Percentiles rank a stretch among this genome's conserved stretches.
Evolutionary conservation across 2,329 filamentous ascomycete genomes (phyloP).

Genomic region (Nemania diffusa): DNA sequence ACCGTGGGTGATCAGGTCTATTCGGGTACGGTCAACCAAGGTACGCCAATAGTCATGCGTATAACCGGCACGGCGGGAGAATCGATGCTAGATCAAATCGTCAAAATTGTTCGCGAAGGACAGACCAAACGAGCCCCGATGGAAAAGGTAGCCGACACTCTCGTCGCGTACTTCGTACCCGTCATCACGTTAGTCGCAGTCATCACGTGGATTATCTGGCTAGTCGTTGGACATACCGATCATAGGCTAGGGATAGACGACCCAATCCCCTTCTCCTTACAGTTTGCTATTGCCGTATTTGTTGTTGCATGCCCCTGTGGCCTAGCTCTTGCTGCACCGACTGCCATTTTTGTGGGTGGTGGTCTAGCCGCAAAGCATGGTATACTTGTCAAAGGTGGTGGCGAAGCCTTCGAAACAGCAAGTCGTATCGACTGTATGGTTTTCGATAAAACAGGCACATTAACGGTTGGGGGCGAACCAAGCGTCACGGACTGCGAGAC

Average conservation of each 20-base stretch:
- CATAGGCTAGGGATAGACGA: constrained; percentile 57
- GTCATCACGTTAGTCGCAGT: constrained; percentile 76
- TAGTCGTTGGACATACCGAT: constrained; percentile 69
- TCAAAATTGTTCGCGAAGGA: constrained; percentile 79
- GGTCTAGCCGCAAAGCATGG: constrained; percentile 82
- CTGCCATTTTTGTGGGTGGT: constrained; percentile 84
- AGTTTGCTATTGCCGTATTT: constrained; percentile 87
- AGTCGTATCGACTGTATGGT: constrained; percentile 81
- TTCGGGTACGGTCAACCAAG: constrained; percentile 80
- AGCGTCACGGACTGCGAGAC: constrained; percentile 68
- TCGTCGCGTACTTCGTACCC: constrained; percentile 83
- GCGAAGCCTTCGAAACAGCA: constrained; percentile 86
- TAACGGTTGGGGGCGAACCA: constrained; percentile 79
- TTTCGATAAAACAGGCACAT: constrained; percentile 89
- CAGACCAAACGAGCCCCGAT: constrained; percentile 80
- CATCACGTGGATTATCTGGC: constrained; percentile 77
- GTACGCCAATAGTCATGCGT: constrained; percentile 67
- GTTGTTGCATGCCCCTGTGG: constrained; percentile 89
- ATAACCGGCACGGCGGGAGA: constrained; percentile 73
- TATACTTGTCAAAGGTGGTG: constrained; percentile 84
- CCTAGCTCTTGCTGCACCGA: constrained; percentile 84
- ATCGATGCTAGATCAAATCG: constrained; percentile 84
- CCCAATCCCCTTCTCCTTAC: constrained; percentile 70
- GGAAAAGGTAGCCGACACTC: constrained; percentile 76
- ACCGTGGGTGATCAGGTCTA: constrained; percentile 70